These are phyloP conservation scores for Penicillium sp. DNA, from an alignment of 2,329 filamentous ascomycete genomes.

Conservation along the genomic window DNA sequence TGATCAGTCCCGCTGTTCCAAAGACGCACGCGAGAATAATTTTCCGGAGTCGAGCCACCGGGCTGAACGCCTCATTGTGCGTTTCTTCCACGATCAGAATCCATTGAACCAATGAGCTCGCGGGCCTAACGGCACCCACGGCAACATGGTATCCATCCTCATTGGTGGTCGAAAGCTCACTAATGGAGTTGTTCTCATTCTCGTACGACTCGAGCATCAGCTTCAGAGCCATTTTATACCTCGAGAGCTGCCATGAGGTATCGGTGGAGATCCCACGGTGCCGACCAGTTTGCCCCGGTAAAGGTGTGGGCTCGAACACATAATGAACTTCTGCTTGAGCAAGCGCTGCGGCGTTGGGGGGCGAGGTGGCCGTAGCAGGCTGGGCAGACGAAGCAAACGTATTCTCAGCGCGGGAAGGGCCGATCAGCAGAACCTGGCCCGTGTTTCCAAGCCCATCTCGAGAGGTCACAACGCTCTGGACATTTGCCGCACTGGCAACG, in stretches of 20 bases:
- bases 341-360: conserved; percentile 40
- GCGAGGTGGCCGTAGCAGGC: conserved; percentile 17
- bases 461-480: conserved; percentile 46
- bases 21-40: conserved; percentile 84
- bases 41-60: conserved; percentile 71
- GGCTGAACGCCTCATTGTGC: conserved; percentile 69
- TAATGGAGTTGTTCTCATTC: conserved; percentile 65
- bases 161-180: conserved; percentile 66
- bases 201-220: conserved; percentile 56
- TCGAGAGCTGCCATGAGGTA: conserved; percentile 56
- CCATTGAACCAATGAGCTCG: conserved; percentile 73
- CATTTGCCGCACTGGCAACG: conserved; percentile 46
- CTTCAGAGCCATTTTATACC: conserved; percentile 62
- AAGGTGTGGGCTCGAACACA: conserved; percentile 56
- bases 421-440: conserved; percentile 69
- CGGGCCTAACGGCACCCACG: conserved; percentile 73
- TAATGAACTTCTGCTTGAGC: conserved; percentile 50
- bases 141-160: conserved; percentile 69
- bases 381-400: conserved; percentile 48
- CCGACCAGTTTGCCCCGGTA: conserved; percentile 34
- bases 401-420: conserved; percentile 66
- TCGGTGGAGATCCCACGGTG: conserved; percentile 32
- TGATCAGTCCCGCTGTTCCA: conserved; percentile 70
- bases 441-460: conserved; percentile 56
- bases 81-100: conserved; percentile 76